Evolutionary conservation across 73 alveolate species (phyloP).

Genomic region (Paramecium pentaurelia): DNA sequence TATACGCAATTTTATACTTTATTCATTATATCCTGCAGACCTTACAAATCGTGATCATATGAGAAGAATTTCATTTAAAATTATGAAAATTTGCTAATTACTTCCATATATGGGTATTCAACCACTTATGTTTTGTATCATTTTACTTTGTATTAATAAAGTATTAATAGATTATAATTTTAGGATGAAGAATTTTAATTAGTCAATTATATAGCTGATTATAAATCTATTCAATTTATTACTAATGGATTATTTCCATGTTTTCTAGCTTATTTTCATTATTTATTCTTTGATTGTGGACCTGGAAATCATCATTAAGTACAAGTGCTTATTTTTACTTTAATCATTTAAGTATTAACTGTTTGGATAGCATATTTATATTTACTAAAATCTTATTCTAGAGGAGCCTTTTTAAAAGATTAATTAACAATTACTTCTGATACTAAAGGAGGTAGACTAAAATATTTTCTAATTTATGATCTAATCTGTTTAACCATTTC

Average conservation of each 20-base stretch:
- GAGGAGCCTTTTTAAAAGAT: not conserved
- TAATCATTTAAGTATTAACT: not conserved
- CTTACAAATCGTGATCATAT: not conserved
- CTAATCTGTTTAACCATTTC: not conserved
- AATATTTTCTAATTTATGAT: constrained; percentile 1
- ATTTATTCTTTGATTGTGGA: not conserved
- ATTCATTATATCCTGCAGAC: constrained; percentile 11
- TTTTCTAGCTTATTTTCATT: not conserved
- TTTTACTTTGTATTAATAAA: not conserved
- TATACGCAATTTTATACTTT: not conserved
- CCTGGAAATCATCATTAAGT: constrained; percentile 12
- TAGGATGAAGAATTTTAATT: constrained; percentile 9
- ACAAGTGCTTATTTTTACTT: not conserved
- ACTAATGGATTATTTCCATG: not conserved
- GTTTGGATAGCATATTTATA: not conserved
- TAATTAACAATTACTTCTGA: not conserved
- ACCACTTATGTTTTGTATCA: not conserved
- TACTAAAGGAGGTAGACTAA: not conserved
- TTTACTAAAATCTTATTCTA: not conserved
- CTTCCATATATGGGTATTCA: not conserved
- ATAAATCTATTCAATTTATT: not conserved
- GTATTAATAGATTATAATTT: not conserved
- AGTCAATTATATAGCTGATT: not conserved
- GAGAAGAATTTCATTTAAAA: not conserved
- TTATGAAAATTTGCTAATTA: not conserved